These are phyloP conservation scores for Hymenoscyphus fraxineus DNA, from an alignment of 2,329 filamentous ascomycete genomes.

Conservation along the genomic window DNA sequence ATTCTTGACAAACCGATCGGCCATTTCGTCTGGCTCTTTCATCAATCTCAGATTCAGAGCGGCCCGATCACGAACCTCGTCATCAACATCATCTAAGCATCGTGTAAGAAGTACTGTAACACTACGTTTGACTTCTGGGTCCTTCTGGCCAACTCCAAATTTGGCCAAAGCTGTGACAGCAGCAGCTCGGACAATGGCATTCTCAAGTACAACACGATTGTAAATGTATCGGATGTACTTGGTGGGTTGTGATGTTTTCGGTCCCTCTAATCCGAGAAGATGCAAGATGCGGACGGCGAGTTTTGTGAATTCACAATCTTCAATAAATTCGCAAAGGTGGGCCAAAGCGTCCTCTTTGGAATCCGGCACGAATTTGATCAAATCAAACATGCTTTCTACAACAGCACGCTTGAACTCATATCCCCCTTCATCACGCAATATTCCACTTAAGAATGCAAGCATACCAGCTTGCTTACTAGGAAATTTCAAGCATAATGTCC, in stretches of 20 bases:
- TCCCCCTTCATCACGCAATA: slow-evolving; percentile 91
- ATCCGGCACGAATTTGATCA: slow-evolving; percentile 98
- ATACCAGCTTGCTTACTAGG: slow-evolving; percentile 97
- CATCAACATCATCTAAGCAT: slow-evolving; percentile 94
- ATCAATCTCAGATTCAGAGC: slow-evolving; percentile 90
- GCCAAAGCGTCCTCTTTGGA: slow-evolving; percentile 77
- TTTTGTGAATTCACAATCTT: slow-evolving; percentile 99
- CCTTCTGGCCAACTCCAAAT: slow-evolving; percentile 95
- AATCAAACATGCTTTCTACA: slow-evolving; percentile 97
- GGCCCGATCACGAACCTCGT: slow-evolving; percentile 94
- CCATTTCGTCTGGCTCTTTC: slow-evolving; percentile 76
- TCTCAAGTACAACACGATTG: slow-evolving; percentile 95
- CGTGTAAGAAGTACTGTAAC: slow-evolving; percentile 88
- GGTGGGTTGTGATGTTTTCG: slow-evolving; percentile 90
- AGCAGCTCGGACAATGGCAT: slow-evolving; percentile 89
- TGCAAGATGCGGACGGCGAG: slow-evolving; percentile 92
- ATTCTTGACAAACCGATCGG: slow-evolving; percentile 86
- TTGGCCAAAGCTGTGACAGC: slow-evolving; percentile 95
- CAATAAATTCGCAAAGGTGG: slow-evolving; percentile 97
- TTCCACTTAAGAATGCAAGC: slow-evolving; percentile 95
- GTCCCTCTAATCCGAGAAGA: slow-evolving; percentile 88
- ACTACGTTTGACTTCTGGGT: slow-evolving; percentile 93
- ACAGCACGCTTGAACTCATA: slow-evolving; percentile 98
- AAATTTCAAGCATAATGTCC: slow-evolving; percentile 95
- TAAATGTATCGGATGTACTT: slow-evolving; percentile 99